phyloP scores from a whole-genome alignment of 2,329 filamentous ascomycete genomes.

The Fusarium papillatum region DNA sequence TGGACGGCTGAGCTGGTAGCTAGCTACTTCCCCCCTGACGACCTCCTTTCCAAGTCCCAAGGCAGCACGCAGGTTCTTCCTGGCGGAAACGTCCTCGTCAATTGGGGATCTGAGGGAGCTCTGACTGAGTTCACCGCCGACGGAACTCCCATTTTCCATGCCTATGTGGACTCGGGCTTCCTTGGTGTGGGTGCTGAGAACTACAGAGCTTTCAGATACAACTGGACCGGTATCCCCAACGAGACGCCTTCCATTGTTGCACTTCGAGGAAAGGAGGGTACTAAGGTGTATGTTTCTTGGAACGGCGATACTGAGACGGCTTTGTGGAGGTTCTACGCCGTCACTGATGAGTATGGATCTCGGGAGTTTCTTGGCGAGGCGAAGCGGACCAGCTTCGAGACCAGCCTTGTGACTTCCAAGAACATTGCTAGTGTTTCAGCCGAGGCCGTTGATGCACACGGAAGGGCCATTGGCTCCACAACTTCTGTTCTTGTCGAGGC shows the following conservation, averaged over 20 bases:
- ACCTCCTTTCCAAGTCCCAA: slow-evolving; percentile 63
- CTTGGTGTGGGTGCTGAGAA: slow-evolving; percentile 58
- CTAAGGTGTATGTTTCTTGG: slow-evolving; percentile 64
- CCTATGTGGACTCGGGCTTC: slow-evolving; percentile 57
- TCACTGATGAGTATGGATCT: slow-evolving; percentile 49
- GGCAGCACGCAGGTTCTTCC: slow-evolving; percentile 66
- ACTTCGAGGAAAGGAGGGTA: slow-evolving; percentile 29
- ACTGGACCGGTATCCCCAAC: slow-evolving; percentile 63
- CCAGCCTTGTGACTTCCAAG: slow-evolving; percentile 41
- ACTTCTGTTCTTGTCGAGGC: slow-evolving; percentile 37
- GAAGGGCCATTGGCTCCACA: slow-evolving; percentile 37
- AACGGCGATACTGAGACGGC: slow-evolving; percentile 63
- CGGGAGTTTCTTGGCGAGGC: slow-evolving; percentile 54
- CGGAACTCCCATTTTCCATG: slow-evolving; percentile 66
- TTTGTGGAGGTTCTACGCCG: slow-evolving; percentile 63
- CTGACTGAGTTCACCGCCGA: slow-evolving; percentile 61
- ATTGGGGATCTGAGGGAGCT: slow-evolving; percentile 67
- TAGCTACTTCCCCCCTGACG: slow-evolving; percentile 63
- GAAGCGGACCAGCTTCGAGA: slow-evolving; percentile 59
- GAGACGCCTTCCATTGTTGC: slow-evolving; percentile 42
- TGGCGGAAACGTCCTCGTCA: slow-evolving; percentile 66
- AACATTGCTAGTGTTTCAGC: slow-evolving; percentile 36
- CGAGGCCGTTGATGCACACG: slow-evolving; percentile 41
- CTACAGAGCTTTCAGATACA: slow-evolving; percentile 67
- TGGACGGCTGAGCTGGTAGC: slow-evolving; percentile 61